phyloP scores from a whole-genome alignment of 23 red algal species.

The Gracilaria domingensis region DNA sequence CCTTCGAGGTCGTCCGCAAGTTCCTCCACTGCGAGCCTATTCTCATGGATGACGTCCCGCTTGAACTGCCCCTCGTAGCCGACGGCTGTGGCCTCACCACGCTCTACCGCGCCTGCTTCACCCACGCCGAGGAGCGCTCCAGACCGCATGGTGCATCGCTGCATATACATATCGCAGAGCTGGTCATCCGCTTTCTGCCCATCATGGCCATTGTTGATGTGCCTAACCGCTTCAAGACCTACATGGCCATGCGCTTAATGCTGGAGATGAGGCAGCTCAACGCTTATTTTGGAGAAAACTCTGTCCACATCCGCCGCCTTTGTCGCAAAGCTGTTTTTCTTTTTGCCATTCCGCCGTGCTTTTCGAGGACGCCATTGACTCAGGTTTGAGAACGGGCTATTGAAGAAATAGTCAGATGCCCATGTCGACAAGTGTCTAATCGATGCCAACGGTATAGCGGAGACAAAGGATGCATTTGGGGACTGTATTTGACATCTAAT shows the following conservation, averaged over 20 bases:
- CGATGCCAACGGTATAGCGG: too few species aligned
- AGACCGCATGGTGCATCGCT: neutral
- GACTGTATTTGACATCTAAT: too few species aligned
- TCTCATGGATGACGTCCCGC: constrained; percentile 16
- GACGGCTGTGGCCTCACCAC: constrained; percentile 42
- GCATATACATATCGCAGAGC: constrained; percentile 28
- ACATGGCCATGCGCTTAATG: constrained; percentile 34
- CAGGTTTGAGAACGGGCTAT: too few species aligned
- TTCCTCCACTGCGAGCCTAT: constrained; percentile 45
- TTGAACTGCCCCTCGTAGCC: constrained; percentile 32
- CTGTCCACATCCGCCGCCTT: constrained; percentile 15
- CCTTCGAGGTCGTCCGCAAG: constrained; percentile 25
- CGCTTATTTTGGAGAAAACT: constrained; percentile 25
- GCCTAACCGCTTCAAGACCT: constrained; percentile 44
- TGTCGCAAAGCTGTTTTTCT: constrained; percentile 16
- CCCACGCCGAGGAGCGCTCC: constrained; percentile 34
- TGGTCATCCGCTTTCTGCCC: constrained; percentile 32
- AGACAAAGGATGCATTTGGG: too few species aligned
- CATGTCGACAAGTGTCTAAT: too few species aligned
- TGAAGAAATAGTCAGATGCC: too few species aligned
- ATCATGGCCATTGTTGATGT: constrained; percentile 45
- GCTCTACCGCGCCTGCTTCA: constrained; percentile 40
- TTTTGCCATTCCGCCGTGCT: neutral
- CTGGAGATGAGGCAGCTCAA: constrained; percentile 33
- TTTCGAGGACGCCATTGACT: neutral